Conservation (phyloP, 139 green algal species). For the Ostreobium quekettii region DNA sequence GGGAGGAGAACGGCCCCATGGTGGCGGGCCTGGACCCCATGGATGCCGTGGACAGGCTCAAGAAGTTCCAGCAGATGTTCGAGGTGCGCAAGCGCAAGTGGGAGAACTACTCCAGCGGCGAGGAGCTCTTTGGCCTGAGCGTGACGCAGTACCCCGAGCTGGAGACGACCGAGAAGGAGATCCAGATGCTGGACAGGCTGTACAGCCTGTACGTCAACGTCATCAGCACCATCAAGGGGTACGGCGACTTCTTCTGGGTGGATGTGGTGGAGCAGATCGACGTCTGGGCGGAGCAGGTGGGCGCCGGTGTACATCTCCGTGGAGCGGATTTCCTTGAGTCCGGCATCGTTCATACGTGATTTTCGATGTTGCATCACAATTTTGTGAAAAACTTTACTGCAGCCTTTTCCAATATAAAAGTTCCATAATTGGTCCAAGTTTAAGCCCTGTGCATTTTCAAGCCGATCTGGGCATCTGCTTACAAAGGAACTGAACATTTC, state of each 20-base stretch:
- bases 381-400: no score
- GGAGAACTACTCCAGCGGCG: conserved; percentile 73
- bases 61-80: conserved; percentile 89
- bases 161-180: conserved; percentile 79
- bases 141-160: conserved; percentile 83
- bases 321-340: conserved; percentile 2
- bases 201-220: conserved; percentile 81
- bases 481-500: no score
- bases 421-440: no score
- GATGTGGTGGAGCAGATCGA: conserved; percentile 85
- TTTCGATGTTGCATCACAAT: no score
- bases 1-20: conserved; percentile 69
- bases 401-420: no score
- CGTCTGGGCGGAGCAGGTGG: conserved; percentile 64
- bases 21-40: conserved; percentile 76
- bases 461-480: no score
- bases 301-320: not conserved
- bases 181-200: conserved; percentile 36
- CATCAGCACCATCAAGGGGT: conserved; percentile 82
- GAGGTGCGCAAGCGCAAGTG: conserved; percentile 88
- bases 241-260: conserved; percentile 79
- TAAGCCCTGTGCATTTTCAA: no score
- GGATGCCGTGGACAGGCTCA: conserved; percentile 79
- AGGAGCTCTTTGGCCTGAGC: conserved; percentile 87
- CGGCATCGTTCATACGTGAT: not conserved